phyloP scores from a whole-genome alignment of 2,329 filamentous ascomycete species.

The Colletotrichum musae region DNA sequence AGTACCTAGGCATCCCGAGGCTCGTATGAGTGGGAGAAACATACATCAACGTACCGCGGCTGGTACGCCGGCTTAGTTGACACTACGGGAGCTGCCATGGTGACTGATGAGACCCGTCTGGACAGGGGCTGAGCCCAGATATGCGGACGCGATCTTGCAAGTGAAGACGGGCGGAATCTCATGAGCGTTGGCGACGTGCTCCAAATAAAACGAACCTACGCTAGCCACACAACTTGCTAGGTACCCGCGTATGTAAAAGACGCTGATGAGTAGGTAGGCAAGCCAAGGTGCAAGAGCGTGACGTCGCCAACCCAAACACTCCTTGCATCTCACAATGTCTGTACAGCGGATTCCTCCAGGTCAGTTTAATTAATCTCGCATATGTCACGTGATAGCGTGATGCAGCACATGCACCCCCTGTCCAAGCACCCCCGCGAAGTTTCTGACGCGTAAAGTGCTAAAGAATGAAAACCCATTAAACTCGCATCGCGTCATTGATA shows the following conservation, averaged over 20 bases:
- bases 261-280: neutral
- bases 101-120: constrained; percentile 14
- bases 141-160: constrained; percentile 7
- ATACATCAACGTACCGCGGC: constrained; percentile 75
- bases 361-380: neutral
- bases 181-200: constrained; percentile 3
- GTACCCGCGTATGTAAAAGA: too few species aligned
- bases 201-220: neutral
- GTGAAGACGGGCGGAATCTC: constrained; percentile 2
- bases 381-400: constrained; percentile 38
- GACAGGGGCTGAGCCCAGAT: constrained; percentile 10
- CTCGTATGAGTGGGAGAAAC: constrained; percentile 42
- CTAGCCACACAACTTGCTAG: neutral
- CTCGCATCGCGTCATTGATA: constrained; percentile 6
- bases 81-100: constrained; percentile 29
- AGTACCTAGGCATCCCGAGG: constrained; percentile 26
- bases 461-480: constrained; percentile 29
- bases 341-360: too few species aligned
- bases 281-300: neutral
- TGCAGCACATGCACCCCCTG: constrained; percentile 9
- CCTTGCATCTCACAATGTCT: too few species aligned
- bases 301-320: neutral
- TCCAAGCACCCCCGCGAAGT: neutral
- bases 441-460: constrained; percentile 29
- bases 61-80: constrained; percentile 50